A percentile compares a stretch with the other conserved stretches of the same genome.
These are phyloP conservation scores for Silene uniflora DNA, from an alignment of 148 eudicot species.

Conservation along the genomic window DNA sequence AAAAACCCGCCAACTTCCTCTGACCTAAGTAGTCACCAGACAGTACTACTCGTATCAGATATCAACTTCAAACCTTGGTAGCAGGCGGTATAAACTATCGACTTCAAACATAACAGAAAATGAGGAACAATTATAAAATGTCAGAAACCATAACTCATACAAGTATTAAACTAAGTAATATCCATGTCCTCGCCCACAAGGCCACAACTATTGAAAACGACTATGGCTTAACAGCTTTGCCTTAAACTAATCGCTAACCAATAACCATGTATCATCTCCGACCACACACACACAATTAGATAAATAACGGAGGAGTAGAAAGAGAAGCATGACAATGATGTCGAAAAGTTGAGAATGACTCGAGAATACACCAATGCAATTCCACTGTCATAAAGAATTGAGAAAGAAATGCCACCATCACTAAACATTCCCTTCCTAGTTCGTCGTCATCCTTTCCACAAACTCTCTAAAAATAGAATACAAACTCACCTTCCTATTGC, in stretches of 20 bases:
- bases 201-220: not conserved
- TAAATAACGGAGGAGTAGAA: not conserved
- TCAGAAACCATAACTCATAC: not conserved
- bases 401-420: not conserved
- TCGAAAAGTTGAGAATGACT: not conserved
- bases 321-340: not conserved
- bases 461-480: no score
- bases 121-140: not conserved
- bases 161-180: no score
- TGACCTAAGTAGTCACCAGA: not conserved
- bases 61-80: not conserved
- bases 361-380: not conserved
- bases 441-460: no score
- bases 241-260: not conserved
- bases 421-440: no score
- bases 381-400: slow-evolving; percentile 5
- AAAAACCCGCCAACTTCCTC: no score
- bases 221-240: not conserved
- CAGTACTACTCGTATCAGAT: no score
- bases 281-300: not conserved
- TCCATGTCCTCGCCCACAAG: no score
- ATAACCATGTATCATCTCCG: not conserved
- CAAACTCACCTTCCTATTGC: no score
- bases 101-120: not conserved
- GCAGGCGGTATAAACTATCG: not conserved